A percentile compares a stretch with the other conserved stretches of the same genome.
Conservation (phyloP, 306 rosid species). For the Malus sieversii region DNA sequence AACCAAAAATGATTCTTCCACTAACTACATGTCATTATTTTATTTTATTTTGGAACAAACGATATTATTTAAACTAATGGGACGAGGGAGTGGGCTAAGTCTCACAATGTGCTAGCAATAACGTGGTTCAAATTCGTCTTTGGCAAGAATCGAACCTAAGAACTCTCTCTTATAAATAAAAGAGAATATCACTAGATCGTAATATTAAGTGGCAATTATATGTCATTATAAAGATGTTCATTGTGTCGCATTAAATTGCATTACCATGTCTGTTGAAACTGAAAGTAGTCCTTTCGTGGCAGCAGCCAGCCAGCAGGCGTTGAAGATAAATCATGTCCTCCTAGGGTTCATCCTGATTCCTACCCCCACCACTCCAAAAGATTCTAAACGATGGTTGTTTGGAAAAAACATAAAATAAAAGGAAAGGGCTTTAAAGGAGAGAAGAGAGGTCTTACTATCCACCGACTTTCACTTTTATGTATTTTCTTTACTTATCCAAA, state of each 20-base stretch:
- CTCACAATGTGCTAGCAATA: accelerated
- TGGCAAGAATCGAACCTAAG: too few species aligned
- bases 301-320: slow-evolving; percentile 5
- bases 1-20: neutral
- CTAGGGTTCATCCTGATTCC: slow-evolving; percentile 11
- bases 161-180: too few species aligned
- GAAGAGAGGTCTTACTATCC: neutral
- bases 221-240: neutral
- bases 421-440: slow-evolving; percentile 14
- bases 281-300: neutral
- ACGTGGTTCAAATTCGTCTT: too few species aligned
- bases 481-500: slow-evolving; percentile 22
- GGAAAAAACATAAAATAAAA: neutral
- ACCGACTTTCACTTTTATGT: slow-evolving; percentile 15
- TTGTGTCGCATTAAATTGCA: neutral
- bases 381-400: slow-evolving; percentile 15
- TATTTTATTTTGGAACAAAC: too few species aligned
- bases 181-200: accelerated
- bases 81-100: accelerated
- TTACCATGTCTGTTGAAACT: neutral
- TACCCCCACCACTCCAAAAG: slow-evolving; percentile 20
- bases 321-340: slow-evolving; percentile 13
- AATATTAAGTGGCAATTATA: too few species aligned
- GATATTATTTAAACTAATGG: too few species aligned
- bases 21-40: neutral